These are phyloP conservation scores for Nicotiana noctiflora DNA, from an alignment of 257 asterid genomes.

Conservation along the genomic window DNA sequence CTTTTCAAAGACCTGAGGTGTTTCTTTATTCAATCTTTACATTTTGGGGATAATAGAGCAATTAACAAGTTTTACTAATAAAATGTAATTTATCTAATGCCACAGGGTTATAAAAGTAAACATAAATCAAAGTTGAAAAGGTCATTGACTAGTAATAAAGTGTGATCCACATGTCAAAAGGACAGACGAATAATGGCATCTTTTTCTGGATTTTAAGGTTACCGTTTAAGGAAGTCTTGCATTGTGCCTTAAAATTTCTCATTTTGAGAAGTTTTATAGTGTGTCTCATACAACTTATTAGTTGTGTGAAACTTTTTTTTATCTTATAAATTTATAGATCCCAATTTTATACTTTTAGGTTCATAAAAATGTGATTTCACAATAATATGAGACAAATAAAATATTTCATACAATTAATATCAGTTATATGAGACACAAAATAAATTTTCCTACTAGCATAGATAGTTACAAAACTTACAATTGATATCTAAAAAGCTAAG, in stretches of 20 bases:
- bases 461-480: too few relatives aligned
- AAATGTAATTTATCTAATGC: not conserved
- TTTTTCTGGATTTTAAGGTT: slow-evolving; percentile 1
- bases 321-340: too few relatives aligned
- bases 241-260: not conserved
- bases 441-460: too few relatives aligned
- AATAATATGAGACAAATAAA: too few relatives aligned
- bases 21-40: not conserved
- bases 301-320: too few relatives aligned
- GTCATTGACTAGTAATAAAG: not conserved
- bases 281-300: too few relatives aligned
- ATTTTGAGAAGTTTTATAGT: too few relatives aligned
- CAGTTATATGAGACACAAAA: too few relatives aligned
- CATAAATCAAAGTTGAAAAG: not conserved
- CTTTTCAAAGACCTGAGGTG: not conserved
- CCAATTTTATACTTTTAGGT: too few relatives aligned
- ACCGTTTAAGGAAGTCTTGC: slow-evolving; percentile 3
- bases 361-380: too few relatives aligned
- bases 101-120: not conserved
- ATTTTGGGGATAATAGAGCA: not conserved
- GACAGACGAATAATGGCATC: not conserved
- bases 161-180: not conserved
- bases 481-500: too few relatives aligned
- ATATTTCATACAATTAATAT: too few relatives aligned
- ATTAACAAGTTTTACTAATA: not conserved